Base-by-base conservation (phyloP, 139 green algal species). In the Bryopsis sp. region DNA sequence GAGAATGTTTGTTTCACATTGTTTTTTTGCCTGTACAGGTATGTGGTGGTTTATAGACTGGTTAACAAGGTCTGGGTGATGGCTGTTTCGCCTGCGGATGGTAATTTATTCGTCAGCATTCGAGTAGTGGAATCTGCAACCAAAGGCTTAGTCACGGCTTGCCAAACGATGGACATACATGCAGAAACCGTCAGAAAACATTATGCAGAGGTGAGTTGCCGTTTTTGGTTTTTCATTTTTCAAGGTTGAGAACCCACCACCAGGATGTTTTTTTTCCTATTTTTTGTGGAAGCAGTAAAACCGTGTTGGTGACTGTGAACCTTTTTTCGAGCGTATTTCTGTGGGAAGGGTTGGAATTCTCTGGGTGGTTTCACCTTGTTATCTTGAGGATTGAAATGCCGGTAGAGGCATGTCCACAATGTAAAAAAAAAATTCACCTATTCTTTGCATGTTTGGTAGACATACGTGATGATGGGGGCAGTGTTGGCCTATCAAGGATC, bases 1-100 rank as follows among this genome's bases (percentile, higher is more conserved):
- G n/a, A n/a, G n/a, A n/a, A n/a, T n/a, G n/a, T n/a, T n/a, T n/a
- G n/a, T n/a, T n/a, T n/a, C n/a, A n/a, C n/a, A n/a, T n/a, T n/a
- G n/a, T n/a, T n/a, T 28, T 35, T 61, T 28, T 32, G 24, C 33
- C 50, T 61, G 19, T 67, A 7, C 31, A 67, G 59, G 19, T 67
- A 48, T 67, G 19, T 32, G 39, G 59, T 47, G 31, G 59, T 67
- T 8, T 67, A 67, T 26, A 26, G 59, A 47, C 33, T 67, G 33
- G 59, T 67, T 4, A n/a, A 47, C 35, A 46, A 47, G 19, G 59
- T 67, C 7, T 67, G 59, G 59, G 59, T 67, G 31, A 67, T 67
- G 32, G 59, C 59, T 22, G 19, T 67, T 11, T 26, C 59, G 19
- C 59, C 59, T 26, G 15, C 59, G 24, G 6, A 7, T 11, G 8